phyloP scores from a whole-genome alignment of 2,329 filamentous ascomycete genomes.

The Monosporascus sp. region DNA sequence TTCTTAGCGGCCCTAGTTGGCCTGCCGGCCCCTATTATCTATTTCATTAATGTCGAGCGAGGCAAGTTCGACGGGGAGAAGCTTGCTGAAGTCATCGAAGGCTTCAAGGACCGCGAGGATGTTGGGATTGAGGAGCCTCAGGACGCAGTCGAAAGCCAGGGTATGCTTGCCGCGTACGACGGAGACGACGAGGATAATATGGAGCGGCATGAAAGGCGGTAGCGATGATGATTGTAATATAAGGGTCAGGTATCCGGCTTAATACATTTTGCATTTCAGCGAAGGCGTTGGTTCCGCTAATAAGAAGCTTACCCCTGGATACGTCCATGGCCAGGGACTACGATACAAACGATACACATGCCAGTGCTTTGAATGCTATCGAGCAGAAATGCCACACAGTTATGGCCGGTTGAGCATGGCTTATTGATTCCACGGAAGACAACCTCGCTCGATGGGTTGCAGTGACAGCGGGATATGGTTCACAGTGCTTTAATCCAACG shows the following conservation, averaged over 20 bases:
- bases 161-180: constrained; percentile 32
- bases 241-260: background rate
- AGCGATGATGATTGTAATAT: constrained; percentile 1
- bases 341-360: background rate
- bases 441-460: background rate
- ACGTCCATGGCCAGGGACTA: too few relatives aligned
- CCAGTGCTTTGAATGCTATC: background rate
- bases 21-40: constrained; percentile 78
- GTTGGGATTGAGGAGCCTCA: constrained; percentile 9
- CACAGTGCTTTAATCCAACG: background rate
- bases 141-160: constrained; percentile 25
- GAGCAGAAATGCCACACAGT: background rate
- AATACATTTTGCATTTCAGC: constrained; percentile 26
- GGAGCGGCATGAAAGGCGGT: constrained; percentile 3
- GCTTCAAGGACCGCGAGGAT: constrained; percentile 34
- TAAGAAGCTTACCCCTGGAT: background rate
- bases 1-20: constrained; percentile 85
- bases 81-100: constrained; percentile 57
- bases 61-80: constrained; percentile 65
- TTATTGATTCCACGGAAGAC: background rate
- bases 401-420: background rate
- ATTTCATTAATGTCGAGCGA: constrained; percentile 77
- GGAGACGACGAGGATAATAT: constrained; percentile 24
- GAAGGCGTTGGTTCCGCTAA: background rate
- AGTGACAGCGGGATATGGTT: background rate